A percentile compares a stretch with the other conserved stretches of the same genome.
Evolutionary conservation across 352 stramenopile genomes (phyloP).

Genomic region (Pythium grandisporangium): DNA sequence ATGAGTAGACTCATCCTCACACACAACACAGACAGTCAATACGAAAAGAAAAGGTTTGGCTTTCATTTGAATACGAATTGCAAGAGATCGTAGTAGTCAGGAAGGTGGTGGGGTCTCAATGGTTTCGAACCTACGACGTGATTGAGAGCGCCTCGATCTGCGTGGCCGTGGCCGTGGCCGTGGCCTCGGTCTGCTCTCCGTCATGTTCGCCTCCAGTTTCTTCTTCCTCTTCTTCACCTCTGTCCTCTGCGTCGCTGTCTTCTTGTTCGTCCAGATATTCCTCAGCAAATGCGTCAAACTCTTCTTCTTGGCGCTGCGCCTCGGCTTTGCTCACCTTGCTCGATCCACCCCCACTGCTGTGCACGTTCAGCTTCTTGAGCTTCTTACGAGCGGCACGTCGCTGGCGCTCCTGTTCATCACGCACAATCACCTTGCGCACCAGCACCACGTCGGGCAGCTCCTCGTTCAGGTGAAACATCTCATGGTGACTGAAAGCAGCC

Average conservation of each 20-base stretch:
- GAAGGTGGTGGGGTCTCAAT: too few relatives aligned
- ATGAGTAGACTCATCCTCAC: too few relatives aligned
- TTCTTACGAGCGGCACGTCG: too few relatives aligned
- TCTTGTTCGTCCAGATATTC: slow-evolving; percentile 51
- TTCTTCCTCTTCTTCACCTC: slow-evolving; percentile 12
- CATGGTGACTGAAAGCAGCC: slow-evolving; percentile 34
- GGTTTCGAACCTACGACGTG: slow-evolving; percentile 3
- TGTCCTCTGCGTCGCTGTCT: slow-evolving; percentile 19
- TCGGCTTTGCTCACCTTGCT: slow-evolving; percentile 48
- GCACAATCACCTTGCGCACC: slow-evolving; percentile 59
- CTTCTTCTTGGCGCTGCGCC: slow-evolving; percentile 28
- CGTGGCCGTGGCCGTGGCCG: neutral
- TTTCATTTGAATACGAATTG: too few relatives aligned
- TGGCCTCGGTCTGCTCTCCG: slow-evolving; percentile 11
- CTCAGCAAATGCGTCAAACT: slow-evolving; percentile 52
- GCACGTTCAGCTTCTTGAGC: slow-evolving; percentile 43
- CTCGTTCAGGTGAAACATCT: slow-evolving; percentile 32
- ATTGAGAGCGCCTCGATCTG: slow-evolving; percentile 16
- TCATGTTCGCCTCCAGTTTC: slow-evolving; percentile 10
- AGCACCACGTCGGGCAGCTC: slow-evolving; percentile 70
- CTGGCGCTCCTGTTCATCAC: slow-evolving; percentile 18
- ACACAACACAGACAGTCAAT: too few relatives aligned
- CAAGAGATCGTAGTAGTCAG: too few relatives aligned
- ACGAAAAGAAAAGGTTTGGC: too few relatives aligned
- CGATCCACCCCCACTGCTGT: slow-evolving; percentile 20